These are phyloP conservation scores for Colletotrichum sp. DNA, from an alignment of 2,329 filamentous ascomycete species.

Conservation along the genomic window DNA sequence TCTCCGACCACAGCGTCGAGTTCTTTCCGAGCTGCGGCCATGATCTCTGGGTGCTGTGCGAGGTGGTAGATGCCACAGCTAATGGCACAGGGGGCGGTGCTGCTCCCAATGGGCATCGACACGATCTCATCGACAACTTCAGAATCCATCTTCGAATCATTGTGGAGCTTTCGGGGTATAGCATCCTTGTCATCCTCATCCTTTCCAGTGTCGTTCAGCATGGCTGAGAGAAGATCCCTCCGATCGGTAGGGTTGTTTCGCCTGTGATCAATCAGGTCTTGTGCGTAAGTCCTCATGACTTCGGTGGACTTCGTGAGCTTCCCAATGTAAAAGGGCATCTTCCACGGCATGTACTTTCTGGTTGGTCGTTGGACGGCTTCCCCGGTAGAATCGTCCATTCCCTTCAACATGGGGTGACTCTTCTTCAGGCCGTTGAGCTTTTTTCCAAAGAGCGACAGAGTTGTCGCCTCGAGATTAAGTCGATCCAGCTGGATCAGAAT, in stretches of 20 bases:
- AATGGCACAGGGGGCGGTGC: slow-evolving; percentile 52
- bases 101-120: slow-evolving; percentile 66
- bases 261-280: slow-evolving; percentile 62
- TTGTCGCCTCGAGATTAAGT: slow-evolving; percentile 57
- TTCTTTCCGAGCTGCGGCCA: slow-evolving; percentile 57
- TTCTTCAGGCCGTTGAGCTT: slow-evolving; percentile 53
- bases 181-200: slow-evolving; percentile 39
- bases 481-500: slow-evolving; percentile 56
- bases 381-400: slow-evolving; percentile 59
- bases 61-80: slow-evolving; percentile 54
- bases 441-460: slow-evolving; percentile 56
- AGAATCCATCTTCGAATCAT: slow-evolving; percentile 37
- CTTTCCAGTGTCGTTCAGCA: slow-evolving; percentile 54
- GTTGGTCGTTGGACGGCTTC: slow-evolving; percentile 62
- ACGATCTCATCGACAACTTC: slow-evolving; percentile 73
- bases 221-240: slow-evolving; percentile 65
- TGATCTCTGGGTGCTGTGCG: slow-evolving; percentile 51
- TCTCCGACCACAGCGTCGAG: slow-evolving; percentile 56
- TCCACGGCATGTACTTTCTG: slow-evolving; percentile 54
- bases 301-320: slow-evolving; percentile 61
- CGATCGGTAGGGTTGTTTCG: slow-evolving; percentile 57
- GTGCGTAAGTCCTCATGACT: slow-evolving; percentile 58
- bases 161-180: background rate
- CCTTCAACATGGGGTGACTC: slow-evolving; percentile 53
- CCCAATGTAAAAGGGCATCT: slow-evolving; percentile 49